Evolutionary conservation across 169 alveolate species (phyloP).

Genomic region (Babesia caballi): DNA sequence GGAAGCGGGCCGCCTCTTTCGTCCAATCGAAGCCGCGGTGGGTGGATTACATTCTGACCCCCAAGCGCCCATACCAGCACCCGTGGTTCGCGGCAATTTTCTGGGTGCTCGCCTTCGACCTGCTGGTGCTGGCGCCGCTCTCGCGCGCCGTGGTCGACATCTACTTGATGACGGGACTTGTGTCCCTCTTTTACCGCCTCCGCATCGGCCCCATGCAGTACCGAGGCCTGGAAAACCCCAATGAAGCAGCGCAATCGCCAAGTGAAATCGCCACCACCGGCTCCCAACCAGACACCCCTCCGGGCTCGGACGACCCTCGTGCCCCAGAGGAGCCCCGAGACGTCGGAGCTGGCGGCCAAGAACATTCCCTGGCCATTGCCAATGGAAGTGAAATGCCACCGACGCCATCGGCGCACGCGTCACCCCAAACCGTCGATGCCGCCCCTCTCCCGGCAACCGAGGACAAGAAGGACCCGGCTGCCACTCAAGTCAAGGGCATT

Average conservation of each 20-base stretch:
- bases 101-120: slow-evolving; percentile 45
- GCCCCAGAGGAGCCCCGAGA: neutral
- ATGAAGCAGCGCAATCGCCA: neutral
- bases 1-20: slow-evolving; percentile 12
- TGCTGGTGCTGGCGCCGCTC: slow-evolving; percentile 29
- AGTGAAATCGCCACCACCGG: neutral
- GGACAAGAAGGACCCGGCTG: neutral
- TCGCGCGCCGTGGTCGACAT: slow-evolving; percentile 15
- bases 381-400: neutral
- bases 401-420: neutral
- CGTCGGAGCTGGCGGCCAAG: too few relatives aligned
- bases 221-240: neutral
- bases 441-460: neutral
- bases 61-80: slow-evolving; percentile 20
- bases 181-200: slow-evolving; percentile 29
- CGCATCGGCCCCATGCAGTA: slow-evolving; percentile 14
- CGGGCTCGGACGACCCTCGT: neutral
- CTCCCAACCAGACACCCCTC: too few relatives aligned
- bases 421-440: neutral
- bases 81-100: slow-evolving; percentile 12
- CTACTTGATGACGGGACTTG: slow-evolving; percentile 2
- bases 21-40: slow-evolving; percentile 34
- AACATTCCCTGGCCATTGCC: neutral
- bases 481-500: neutral
- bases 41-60: slow-evolving; percentile 38